Conservation (phyloP, 345 rosid species). For the Salix dunnii region DNA sequence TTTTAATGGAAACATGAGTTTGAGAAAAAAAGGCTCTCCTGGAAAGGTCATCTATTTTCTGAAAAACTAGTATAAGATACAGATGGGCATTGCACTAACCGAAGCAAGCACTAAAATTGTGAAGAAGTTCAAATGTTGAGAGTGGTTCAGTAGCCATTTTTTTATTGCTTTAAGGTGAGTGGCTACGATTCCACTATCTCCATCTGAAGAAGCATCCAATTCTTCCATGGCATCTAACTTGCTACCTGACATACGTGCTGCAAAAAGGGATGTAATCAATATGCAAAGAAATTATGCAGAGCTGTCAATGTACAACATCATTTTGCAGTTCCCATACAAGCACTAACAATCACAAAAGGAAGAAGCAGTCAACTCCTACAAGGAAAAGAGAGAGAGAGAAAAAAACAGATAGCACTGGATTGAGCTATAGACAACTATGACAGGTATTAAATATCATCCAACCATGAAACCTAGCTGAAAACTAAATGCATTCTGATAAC, state of each 20-base stretch:
- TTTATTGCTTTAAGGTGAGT: constrained; percentile 44
- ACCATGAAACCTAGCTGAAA: not conserved
- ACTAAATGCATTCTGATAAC: not conserved
- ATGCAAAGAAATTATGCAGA: not conserved
- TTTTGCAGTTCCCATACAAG: not conserved
- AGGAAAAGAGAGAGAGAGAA: not conserved
- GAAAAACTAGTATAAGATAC: not conserved
- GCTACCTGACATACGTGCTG: constrained; percentile 76
- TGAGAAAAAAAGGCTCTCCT: not conserved
- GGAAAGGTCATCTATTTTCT: not conserved
- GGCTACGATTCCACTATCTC: constrained; percentile 60
- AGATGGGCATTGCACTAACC: constrained; percentile 44
- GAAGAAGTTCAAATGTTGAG: constrained; percentile 83
- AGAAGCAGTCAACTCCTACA: not conserved
- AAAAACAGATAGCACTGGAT: not conserved
- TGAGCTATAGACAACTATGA: too few species aligned
- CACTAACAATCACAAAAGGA: not conserved
- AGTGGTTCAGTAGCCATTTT: constrained; percentile 61
- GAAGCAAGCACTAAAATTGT: constrained; percentile 94
- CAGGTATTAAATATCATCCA: not conserved
- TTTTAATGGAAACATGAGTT: not conserved
- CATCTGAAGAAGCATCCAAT: constrained; percentile 57
- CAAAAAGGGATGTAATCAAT: constrained; percentile 10
- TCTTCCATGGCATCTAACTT: constrained; percentile 64
- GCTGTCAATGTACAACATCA: not conserved